Conservation (phyloP, 306 rosid species). For the Cucurbita pepo region DNA sequence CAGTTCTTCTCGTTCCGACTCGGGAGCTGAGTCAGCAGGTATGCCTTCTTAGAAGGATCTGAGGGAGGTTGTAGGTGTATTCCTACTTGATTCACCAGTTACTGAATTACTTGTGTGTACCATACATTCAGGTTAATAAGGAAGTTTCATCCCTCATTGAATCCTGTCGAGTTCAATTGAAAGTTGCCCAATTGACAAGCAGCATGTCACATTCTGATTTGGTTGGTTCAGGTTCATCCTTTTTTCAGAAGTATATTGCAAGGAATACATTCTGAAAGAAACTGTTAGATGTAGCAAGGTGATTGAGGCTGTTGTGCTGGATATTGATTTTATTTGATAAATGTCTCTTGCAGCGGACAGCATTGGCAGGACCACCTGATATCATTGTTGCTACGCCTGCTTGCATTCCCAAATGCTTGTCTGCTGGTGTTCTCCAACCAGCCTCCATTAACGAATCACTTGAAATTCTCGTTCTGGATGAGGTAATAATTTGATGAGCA, state of each 20-base stretch:
- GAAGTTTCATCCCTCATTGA: slow-evolving; percentile 59
- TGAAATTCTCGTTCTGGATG: slow-evolving; percentile 89
- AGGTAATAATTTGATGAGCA: slow-evolving; percentile 28
- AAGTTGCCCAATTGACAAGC: slow-evolving; percentile 68
- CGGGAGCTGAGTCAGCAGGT: slow-evolving; percentile 82
- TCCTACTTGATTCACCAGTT: no score
- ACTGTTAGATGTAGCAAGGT: background rate
- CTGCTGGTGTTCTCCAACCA: slow-evolving; percentile 36
- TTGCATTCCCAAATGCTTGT: slow-evolving; percentile 72
- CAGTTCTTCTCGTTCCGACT: slow-evolving; percentile 63
- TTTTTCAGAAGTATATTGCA: background rate
- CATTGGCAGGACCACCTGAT: slow-evolving; percentile 68
- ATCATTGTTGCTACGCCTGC: slow-evolving; percentile 84
- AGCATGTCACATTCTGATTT: slow-evolving; percentile 52
- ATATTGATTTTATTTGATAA: background rate
- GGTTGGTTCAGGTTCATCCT: slow-evolving; percentile 35
- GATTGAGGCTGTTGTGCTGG: background rate
- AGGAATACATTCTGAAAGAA: background rate
- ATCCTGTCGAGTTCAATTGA: slow-evolving; percentile 58
- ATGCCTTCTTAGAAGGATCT: background rate
- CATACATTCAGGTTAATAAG: slow-evolving; percentile 32
- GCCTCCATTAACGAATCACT: slow-evolving; percentile 45
- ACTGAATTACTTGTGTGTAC: background rate
- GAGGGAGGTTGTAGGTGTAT: background rate
- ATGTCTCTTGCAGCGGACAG: slow-evolving; percentile 41